phyloP scores from a whole-genome alignment of 2,329 filamentous ascomycete species.

The Chaetomium globosum region DNA sequence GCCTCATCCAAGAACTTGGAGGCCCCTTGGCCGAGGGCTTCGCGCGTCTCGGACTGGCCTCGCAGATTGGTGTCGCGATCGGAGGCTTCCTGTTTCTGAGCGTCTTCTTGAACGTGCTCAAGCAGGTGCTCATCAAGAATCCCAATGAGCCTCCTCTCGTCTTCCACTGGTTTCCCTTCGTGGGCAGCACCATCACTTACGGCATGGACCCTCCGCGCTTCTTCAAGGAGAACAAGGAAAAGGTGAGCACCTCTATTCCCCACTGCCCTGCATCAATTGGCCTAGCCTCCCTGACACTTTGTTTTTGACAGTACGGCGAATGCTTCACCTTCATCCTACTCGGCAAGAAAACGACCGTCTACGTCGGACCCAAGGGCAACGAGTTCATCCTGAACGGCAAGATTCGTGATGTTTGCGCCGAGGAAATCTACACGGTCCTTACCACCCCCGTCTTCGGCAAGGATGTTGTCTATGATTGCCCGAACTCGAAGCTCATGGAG shows the following conservation, averaged over 20 bases:
- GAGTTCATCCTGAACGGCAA: slow-evolving; percentile 61
- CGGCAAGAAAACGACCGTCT: slow-evolving; percentile 55
- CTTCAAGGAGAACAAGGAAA: slow-evolving; percentile 71
- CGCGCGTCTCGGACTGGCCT: slow-evolving; percentile 50
- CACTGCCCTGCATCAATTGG: background rate
- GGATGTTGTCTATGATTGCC: slow-evolving; percentile 82
- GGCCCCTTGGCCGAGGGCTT: slow-evolving; percentile 56
- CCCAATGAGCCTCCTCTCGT: slow-evolving; percentile 79
- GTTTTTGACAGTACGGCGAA: slow-evolving; percentile 50
- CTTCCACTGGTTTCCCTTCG: slow-evolving; percentile 78
- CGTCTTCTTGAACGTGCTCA: slow-evolving; percentile 76
- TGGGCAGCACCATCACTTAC: slow-evolving; percentile 91
- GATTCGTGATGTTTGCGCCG: slow-evolving; percentile 55
- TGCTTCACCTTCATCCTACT: slow-evolving; percentile 59
- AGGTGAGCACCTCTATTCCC: slow-evolving; percentile 52
- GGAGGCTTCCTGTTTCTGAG: slow-evolving; percentile 53
- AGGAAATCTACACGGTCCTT: slow-evolving; percentile 56
- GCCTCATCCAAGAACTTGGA: slow-evolving; percentile 56
- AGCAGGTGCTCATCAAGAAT: slow-evolving; percentile 79
- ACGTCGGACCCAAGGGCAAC: slow-evolving; percentile 55
- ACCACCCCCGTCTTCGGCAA: slow-evolving; percentile 68
- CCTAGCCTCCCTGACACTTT: background rate
- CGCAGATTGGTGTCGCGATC: slow-evolving; percentile 53
- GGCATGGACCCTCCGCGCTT: slow-evolving; percentile 92
- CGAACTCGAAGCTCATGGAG: slow-evolving; percentile 83